Evolutionary conservation across 2,329 filamentous ascomycete genomes (phyloP), one percentile per base, ranked within the genome.

Genomic region (Sclerotinia borealis): DNA sequence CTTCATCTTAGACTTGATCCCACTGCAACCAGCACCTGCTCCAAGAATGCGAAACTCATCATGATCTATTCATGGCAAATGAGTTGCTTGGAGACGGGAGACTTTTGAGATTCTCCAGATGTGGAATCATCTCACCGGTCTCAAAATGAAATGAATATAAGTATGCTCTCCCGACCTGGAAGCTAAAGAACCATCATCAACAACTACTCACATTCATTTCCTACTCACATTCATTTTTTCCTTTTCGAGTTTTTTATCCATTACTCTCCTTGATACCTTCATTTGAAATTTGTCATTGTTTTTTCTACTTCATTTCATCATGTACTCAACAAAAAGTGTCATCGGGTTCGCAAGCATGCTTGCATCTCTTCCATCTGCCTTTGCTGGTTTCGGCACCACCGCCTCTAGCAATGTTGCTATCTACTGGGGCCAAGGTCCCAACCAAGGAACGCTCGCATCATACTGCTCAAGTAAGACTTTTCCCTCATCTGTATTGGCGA

Each of bases 361-460:
- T 41, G 61, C 61, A 34, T 22, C 47, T 27, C 52, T 77, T 37
- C 67, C 72, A 50, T 69, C 70, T 64, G 74, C 71, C 37, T 71
- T 75, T 67, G 77, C 76, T 11, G 74, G 72, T 45, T 72, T 84
- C 68, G 75, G 80, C 64, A 63, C 80, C 8, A 72, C 70, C 17
- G 77, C 79, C 1, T 69, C 70, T 3, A 76, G 74, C 59, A 88
- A 87, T 67, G 72, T 89, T 60, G 85, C 81, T 36, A 78, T 88
- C 2, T 90, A 89, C 73, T 89, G 86, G 86, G 86, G 85, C 76
- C 22, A 63, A 59, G 61, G 61, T 34, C 43, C 61, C 4, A 37
- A 59, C 54, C 61, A 63, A 43, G 51, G 52, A 22, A 19, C 61
- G 11, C 54, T 63, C 29, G 61, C 52, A 59, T 59, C 61, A 41